Percentiles rank a stretch among this genome's conserved stretches.
Conservation (phyloP, 768 basidiomycete genomes). For the Calocybe indica region DNA sequence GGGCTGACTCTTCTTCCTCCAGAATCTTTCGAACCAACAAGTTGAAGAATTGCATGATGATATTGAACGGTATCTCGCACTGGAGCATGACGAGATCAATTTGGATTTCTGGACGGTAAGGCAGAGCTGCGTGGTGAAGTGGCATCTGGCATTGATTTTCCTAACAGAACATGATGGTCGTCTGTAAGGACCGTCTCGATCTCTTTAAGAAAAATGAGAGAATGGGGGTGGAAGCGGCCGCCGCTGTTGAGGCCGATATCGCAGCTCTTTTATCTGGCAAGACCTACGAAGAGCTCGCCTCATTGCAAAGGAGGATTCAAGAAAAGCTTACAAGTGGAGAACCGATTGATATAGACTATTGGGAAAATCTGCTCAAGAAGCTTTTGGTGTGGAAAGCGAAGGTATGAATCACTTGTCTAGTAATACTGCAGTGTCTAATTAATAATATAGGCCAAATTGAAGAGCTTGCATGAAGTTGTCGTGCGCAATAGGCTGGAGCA, state of each 20-base stretch:
- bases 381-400: conserved; percentile 97
- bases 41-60: conserved; percentile 92
- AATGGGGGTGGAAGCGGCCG: conserved; percentile 65
- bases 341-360: conserved; percentile 95
- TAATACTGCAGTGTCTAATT: conserved; percentile 1
- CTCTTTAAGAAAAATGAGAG: conserved; percentile 55
- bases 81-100: conserved; percentile 81
- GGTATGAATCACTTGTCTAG: conserved; percentile 31
- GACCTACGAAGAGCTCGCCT: conserved; percentile 75
- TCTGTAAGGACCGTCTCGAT: conserved; percentile 88
- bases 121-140: conserved; percentile 2
- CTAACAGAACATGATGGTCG: conserved; percentile 89
- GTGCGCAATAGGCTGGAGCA: conserved; percentile 95
- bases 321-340: conserved; percentile 87
- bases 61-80: conserved; percentile 83
- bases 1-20: conserved; percentile 8
- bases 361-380: conserved; percentile 90
- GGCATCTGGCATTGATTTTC: background rate
- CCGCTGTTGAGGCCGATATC: conserved; percentile 84
- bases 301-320: conserved; percentile 82
- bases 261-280: conserved; percentile 77
- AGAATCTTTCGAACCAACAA: conserved; percentile 86
- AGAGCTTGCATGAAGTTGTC: conserved; percentile 90
- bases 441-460: conserved; percentile 72
- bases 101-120: conserved; percentile 97